Evolutionary conservation across 139 green algal species (phyloP).

Genomic region (Parachlorella kessleri): DNA sequence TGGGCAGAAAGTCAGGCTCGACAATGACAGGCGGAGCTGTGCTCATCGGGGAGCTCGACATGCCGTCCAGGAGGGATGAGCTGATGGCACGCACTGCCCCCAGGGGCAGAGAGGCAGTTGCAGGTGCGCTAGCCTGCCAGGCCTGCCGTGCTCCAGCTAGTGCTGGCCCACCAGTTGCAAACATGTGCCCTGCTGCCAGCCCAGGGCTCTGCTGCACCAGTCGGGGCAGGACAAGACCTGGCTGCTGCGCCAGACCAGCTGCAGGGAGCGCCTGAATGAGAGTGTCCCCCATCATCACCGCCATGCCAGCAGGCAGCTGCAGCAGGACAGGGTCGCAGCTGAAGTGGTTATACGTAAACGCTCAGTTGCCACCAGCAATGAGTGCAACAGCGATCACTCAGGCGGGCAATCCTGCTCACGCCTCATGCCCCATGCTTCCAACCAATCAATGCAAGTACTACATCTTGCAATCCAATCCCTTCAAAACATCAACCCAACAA

Average conservation of each 20-base stretch:
- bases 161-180: too few species aligned
- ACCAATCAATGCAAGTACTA: too few species aligned
- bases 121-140: neutral
- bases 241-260: neutral
- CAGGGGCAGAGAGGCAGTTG: too few species aligned
- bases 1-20: too few species aligned
- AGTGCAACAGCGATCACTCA: neutral
- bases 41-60: too few species aligned
- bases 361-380: too few species aligned
- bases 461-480: too few species aligned
- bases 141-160: neutral
- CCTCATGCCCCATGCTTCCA: neutral
- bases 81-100: too few species aligned
- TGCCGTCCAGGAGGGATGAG: too few species aligned
- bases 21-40: too few species aligned
- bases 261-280: neutral
- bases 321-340: neutral
- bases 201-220: neutral
- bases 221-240: neutral
- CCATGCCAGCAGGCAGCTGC: neutral
- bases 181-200: neutral
- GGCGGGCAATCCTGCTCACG: neutral
- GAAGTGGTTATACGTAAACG: neutral
- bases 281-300: constrained; percentile 1
- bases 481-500: too few species aligned